These are phyloP conservation scores for Pseudogymnoascus sp. DNA, from an alignment of 2,329 filamentous ascomycete genomes.

Conservation along the genomic window DNA sequence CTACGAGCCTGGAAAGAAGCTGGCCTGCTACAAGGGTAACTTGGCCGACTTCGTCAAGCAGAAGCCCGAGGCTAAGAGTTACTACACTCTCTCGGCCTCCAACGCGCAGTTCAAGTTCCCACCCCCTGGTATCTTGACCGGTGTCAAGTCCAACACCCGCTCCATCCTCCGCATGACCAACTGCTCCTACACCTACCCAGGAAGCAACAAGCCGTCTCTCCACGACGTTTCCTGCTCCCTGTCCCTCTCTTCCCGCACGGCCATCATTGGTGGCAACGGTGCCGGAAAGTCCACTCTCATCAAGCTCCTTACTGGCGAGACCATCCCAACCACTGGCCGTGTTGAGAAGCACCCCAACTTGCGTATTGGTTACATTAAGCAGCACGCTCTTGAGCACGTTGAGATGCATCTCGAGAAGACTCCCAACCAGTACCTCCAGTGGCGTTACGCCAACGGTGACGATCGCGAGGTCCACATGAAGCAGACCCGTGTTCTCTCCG, in stretches of 20 bases:
- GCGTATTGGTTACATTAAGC: conserved; percentile 98
- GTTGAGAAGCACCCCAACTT: conserved; percentile 98
- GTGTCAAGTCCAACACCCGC: conserved; percentile 90
- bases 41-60: conserved; percentile 76
- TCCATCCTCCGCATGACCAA: conserved; percentile 93
- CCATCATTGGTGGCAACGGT: conserved; percentile 95
- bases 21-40: conserved; percentile 79
- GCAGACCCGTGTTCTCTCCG: conserved; percentile 85
- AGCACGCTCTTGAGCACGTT: conserved; percentile 97
- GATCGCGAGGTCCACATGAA: conserved; percentile 97
- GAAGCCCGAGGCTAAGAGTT: conserved; percentile 91
- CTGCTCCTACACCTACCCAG: conserved; percentile 90
- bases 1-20: conserved; percentile 93
- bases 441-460: conserved; percentile 95
- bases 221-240: conserved; percentile 81
- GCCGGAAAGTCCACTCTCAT: conserved; percentile 97
- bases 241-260: conserved; percentile 82
- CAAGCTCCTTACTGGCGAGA: conserved; percentile 91
- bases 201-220: conserved; percentile 78
- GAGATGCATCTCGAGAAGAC: conserved; percentile 99
- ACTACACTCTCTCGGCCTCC: conserved; percentile 88
- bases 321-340: conserved; percentile 71
- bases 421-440: conserved; percentile 96
- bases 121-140: conserved; percentile 83
- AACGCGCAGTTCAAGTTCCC: conserved; percentile 97